phyloP scores from a whole-genome alignment of 2,329 filamentous ascomycete genomes.

The Neocatenulostroma microsporum region DNA sequence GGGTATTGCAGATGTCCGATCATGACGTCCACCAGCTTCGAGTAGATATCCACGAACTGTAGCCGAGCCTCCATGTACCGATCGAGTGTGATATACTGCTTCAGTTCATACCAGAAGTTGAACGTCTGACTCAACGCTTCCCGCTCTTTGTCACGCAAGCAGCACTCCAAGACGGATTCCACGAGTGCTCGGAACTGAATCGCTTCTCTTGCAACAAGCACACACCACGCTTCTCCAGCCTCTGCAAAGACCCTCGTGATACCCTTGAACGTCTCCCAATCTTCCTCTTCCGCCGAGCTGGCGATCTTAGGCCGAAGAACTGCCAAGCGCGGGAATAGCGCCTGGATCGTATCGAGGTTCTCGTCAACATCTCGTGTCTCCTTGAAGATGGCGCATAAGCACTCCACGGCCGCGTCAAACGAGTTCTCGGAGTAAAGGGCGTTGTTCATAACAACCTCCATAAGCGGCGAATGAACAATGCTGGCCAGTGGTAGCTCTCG shows the following conservation, averaged over 20 bases:
- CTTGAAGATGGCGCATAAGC: constrained; percentile 80
- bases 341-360: constrained; percentile 70
- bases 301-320: constrained; percentile 68
- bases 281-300: constrained; percentile 68
- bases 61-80: constrained; percentile 76
- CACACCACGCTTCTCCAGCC: constrained; percentile 88
- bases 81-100: constrained; percentile 88
- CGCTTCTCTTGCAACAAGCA: constrained; percentile 80
- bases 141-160: constrained; percentile 73
- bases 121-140: constrained; percentile 94
- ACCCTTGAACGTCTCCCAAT: constrained; percentile 77
- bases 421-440: constrained; percentile 68
- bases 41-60: constrained; percentile 72
- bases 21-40: constrained; percentile 85
- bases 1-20: constrained; percentile 86
- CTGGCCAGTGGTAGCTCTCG: constrained; percentile 79
- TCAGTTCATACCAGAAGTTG: constrained; percentile 96
- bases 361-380: constrained; percentile 94
- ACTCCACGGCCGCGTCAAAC: constrained; percentile 83
- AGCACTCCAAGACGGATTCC: constrained; percentile 86
- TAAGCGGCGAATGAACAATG: constrained; percentile 75
- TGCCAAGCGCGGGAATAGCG: constrained; percentile 73
- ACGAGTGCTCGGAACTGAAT: constrained; percentile 75
- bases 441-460: constrained; percentile 69
- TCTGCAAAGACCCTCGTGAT: constrained; percentile 86